These are phyloP conservation scores for Tolypocladium paradoxum DNA, from an alignment of 2,329 filamentous ascomycete species.

Conservation along the genomic window DNA sequence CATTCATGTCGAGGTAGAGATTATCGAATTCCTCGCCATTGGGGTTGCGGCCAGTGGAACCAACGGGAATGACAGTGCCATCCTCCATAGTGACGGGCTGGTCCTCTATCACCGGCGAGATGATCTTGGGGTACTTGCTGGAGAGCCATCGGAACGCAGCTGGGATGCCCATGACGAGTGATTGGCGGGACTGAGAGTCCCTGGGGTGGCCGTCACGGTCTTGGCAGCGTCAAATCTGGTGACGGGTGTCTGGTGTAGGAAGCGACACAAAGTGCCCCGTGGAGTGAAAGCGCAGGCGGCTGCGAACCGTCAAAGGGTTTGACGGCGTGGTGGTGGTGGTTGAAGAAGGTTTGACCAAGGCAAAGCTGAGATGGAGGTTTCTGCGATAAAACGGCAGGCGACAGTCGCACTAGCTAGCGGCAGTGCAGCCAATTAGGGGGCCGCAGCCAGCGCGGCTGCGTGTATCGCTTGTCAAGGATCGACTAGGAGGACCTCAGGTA, in stretches of 20 bases:
- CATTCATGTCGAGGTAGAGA: slow-evolving; percentile 98
- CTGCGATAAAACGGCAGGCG: not conserved
- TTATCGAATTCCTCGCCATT: slow-evolving; percentile 98
- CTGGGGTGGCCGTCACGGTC: not conserved
- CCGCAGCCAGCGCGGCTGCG: not conserved
- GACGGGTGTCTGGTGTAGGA: not conserved
- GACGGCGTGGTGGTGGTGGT: not conserved
- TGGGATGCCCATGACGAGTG: slow-evolving; percentile 71
- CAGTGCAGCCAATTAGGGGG: not conserved
- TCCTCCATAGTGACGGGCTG: slow-evolving; percentile 67
- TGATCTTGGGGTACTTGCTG: slow-evolving; percentile 95
- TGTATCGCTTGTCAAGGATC: no score
- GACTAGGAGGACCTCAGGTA: no score
- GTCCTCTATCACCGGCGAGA: slow-evolving; percentile 83
- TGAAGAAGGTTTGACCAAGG: not conserved
- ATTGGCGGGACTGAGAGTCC: not conserved
- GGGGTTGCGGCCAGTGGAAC: slow-evolving; percentile 76
- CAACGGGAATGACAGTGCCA: slow-evolving; percentile 73
- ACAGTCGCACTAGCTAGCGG: not conserved
- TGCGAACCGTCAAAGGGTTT: not conserved
- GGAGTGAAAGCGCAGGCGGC: not conserved
- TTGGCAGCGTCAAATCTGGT: not conserved
- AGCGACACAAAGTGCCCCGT: not conserved
- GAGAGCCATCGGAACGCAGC: slow-evolving; percentile 95
- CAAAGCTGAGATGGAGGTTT: not conserved